Evolutionary conservation across 305 asterid species (phyloP).

Genomic region (Rubia balearica): DNA sequence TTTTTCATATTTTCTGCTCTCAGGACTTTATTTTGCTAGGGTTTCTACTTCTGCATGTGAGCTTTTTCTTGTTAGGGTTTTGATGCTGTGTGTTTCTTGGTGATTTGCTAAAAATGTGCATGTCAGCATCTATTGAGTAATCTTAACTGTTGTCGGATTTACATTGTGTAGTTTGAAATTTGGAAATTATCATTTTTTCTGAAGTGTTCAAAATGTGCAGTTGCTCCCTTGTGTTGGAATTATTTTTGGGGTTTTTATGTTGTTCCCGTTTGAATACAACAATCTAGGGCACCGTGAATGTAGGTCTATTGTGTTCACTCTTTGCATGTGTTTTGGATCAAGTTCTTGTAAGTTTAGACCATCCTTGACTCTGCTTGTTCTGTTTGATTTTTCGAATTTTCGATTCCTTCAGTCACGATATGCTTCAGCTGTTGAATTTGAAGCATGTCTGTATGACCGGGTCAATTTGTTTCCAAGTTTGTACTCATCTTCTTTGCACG

Average conservation of each 20-base stretch:
- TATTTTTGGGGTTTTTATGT: neutral
- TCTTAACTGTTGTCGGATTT: neutral
- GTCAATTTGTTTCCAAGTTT: neutral
- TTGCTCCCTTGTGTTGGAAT: neutral
- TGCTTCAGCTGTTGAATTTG: neutral
- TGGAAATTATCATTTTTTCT: neutral
- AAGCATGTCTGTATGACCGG: neutral
- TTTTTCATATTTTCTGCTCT: neutral
- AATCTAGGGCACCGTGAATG: neutral
- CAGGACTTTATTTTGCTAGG: neutral
- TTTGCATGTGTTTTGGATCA: too few relatives aligned
- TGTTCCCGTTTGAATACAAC: neutral
- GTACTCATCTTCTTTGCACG: neutral
- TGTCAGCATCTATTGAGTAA: neutral
- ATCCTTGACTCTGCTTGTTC: too few relatives aligned
- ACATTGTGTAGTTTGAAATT: neutral
- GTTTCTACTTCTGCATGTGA: constrained; percentile 11
- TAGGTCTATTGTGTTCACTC: neutral
- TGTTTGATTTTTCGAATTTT: too few relatives aligned
- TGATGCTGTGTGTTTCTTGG: neutral
- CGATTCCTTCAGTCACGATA: too few relatives aligned
- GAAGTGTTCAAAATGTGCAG: neutral
- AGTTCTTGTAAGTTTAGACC: too few relatives aligned
- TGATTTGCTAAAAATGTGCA: neutral
- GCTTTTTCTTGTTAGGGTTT: neutral